These are phyloP conservation scores for Yarrowia hollandica DNA, from an alignment of 805 yeast species.

Conservation along the genomic window DNA sequence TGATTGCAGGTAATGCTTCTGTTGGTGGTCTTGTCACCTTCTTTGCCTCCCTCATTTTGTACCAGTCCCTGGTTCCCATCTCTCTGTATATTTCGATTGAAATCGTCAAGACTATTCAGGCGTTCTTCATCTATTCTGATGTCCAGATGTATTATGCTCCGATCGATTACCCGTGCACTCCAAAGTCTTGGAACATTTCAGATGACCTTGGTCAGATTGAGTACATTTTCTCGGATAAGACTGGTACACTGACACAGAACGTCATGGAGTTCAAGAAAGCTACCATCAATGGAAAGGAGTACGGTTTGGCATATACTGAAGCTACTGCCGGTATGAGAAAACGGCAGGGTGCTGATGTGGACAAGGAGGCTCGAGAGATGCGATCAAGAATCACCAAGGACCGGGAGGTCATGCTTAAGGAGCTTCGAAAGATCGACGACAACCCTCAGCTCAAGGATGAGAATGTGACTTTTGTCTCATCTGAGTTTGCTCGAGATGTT, in stretches of 20 bases:
- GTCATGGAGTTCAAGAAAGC: conserved; percentile 84
- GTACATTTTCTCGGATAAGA: conserved; percentile 78
- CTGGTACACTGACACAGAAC: conserved; percentile 82
- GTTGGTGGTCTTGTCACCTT: conserved; percentile 69
- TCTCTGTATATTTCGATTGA: conserved; percentile 78
- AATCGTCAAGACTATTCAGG: conserved; percentile 76
- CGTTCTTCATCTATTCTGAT: conserved; percentile 73
- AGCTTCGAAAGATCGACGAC: conserved; percentile 42
- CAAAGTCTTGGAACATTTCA: conserved; percentile 81
- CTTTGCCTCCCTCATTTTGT: conserved; percentile 70
- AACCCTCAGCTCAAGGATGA: conserved; percentile 56
- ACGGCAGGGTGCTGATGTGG: conserved; percentile 64
- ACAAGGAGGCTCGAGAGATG: conserved; percentile 52
- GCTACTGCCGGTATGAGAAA: conserved; percentile 70
- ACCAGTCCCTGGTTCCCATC: conserved; percentile 77
- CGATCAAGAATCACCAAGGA: conserved; percentile 49
- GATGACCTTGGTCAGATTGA: conserved; percentile 86
- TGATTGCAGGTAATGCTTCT: conserved; percentile 61
- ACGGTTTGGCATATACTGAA: conserved; percentile 75
- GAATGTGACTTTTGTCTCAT: conserved; percentile 66
- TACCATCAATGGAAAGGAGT: conserved; percentile 64
- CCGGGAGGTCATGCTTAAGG: conserved; percentile 50
- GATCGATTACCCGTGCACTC: conserved; percentile 75
- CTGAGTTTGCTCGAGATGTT: conserved; percentile 59
- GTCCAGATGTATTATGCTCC: conserved; percentile 65